phyloP scores from a whole-genome alignment of 2,329 filamentous ascomycete species.

The Tolypocladium guangdongense region DNA sequence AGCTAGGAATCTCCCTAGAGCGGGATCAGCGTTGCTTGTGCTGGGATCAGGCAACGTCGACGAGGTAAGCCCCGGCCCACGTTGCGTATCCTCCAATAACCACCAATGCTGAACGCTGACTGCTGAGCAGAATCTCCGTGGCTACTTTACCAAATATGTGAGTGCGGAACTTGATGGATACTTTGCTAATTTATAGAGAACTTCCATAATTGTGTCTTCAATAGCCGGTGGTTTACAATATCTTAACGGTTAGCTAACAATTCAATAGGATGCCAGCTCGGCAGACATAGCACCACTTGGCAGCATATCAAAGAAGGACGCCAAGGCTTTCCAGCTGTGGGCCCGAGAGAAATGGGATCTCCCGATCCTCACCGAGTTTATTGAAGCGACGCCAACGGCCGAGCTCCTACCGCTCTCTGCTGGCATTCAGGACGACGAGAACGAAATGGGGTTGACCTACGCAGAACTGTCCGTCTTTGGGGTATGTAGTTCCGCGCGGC shows the following conservation, averaged over 20 bases:
- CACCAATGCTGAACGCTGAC: not conserved
- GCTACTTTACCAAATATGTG: constrained; percentile 39
- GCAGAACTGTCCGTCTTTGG: constrained; percentile 28
- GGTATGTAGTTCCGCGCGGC: constrained; percentile 1
- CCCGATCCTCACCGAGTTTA: constrained; percentile 51
- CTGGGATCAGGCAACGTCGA: constrained; percentile 45
- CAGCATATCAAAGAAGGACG: constrained; percentile 47
- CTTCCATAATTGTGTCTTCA: too few relatives aligned
- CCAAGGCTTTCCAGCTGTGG: constrained; percentile 54
- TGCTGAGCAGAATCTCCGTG: constrained; percentile 26
- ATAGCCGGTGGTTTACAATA: too few relatives aligned
- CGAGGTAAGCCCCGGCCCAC: not conserved
- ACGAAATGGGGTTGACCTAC: constrained; percentile 31
- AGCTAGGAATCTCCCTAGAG: constrained; percentile 38
- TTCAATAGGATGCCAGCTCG: constrained; percentile 34
- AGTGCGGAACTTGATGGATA: too few relatives aligned
- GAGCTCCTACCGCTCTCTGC: constrained; percentile 34
- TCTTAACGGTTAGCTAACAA: not conserved
- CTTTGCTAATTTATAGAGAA: too few relatives aligned
- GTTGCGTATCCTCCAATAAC: too few relatives aligned
- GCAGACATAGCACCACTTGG: constrained; percentile 48
- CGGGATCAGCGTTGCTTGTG: constrained; percentile 48
- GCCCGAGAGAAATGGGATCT: constrained; percentile 43
- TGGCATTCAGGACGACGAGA: constrained; percentile 25
- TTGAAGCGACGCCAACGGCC: constrained; percentile 45